These are phyloP conservation scores for Cyberlindnera samutprakarnensis DNA, from an alignment of 805 yeast genomes.

Conservation along the genomic window DNA sequence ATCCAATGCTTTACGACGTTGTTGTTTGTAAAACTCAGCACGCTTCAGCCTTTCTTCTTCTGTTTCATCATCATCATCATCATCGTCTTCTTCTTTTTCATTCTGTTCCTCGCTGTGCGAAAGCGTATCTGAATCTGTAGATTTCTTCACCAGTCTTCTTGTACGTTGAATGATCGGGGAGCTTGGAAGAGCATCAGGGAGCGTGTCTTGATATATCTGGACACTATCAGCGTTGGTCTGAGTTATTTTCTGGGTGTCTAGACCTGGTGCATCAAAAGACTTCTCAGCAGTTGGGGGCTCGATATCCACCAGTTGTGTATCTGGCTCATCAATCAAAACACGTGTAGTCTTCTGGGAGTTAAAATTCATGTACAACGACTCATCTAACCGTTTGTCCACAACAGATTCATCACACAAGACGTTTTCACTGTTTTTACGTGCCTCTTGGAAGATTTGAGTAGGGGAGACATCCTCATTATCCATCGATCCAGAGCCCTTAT, in stretches of 20 bases:
- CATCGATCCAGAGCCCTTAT: slow-evolving; percentile 11
- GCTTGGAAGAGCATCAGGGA: not conserved
- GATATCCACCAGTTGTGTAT: not conserved
- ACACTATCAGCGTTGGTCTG: not conserved
- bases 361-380: too few relatives aligned
- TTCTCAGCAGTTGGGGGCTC: not conserved
- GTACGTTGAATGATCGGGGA: slow-evolving; percentile 10
- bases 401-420: too few relatives aligned
- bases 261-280: not conserved
- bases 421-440: slow-evolving; percentile 8
- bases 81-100: slow-evolving; percentile 19
- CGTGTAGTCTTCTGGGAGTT: not conserved
- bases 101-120: slow-evolving; percentile 10
- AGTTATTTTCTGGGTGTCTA: not conserved
- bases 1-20: slow-evolving; percentile 19
- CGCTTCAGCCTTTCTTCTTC: slow-evolving; percentile 11
- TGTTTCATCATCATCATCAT: slow-evolving; percentile 16
- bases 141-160: slow-evolving; percentile 21
- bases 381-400: too few relatives aligned
- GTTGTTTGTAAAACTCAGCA: slow-evolving; percentile 15
- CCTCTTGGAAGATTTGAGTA: slow-evolving; percentile 6
- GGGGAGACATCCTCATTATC: not conserved
- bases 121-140: slow-evolving; percentile 10
- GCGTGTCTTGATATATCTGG: not conserved
- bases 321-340: not conserved